Base-by-base conservation (phyloP, 192 early-diverging fungal species). In the Podila minutissima region DNA sequence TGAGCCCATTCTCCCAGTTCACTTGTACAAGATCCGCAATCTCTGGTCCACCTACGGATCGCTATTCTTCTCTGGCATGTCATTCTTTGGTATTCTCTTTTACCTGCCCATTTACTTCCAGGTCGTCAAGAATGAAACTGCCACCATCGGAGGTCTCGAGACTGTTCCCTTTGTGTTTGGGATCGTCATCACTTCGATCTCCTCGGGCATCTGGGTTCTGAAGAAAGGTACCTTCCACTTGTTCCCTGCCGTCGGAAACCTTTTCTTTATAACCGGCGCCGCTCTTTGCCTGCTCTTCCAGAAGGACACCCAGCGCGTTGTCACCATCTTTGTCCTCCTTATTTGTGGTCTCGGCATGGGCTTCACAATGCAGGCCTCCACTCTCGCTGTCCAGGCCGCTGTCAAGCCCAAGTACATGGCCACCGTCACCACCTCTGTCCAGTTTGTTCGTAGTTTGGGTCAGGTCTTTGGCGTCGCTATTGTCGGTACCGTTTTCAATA, bases 21-120 rank as follows among this genome's bases (percentile, higher is more conserved):
- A 64, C 4, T 51, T 88, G 62, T 89, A 85, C 72, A 85, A 82
- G 58, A 74, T 74, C 48, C 90, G 88, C 71, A 92, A 91, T 57
- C 77, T 94, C 37, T 86, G 85, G 64, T 26, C 85, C 13, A 85
- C 88, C 5, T 83, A 84, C 17, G 26, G 85, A 33, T 82, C 82
- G 0, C 76, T 85, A 57, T 87, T 92, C 71, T 83, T 84, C 35
- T 82, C 87, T 46, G 92, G 91, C 22, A 72, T 90, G 20, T 83
- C 81, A 15, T 91, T 93, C 73, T 87, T 91, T 41, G 84, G 78
- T 15, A 86, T 86, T 11, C 72, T 92, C 26, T 94, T 91, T 41
- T 93, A 88, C 70, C 74, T 90, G 68, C 92, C 93, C 22, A 71
- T 93, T 11, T 91, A 86, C 60, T 94, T 88, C 83, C 89, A 88